Evolutionary conservation across 78 protist genomes (phyloP), one percentile per base, ranked within the genome.

Genomic region (Polysphondylium violaceum): DNA sequence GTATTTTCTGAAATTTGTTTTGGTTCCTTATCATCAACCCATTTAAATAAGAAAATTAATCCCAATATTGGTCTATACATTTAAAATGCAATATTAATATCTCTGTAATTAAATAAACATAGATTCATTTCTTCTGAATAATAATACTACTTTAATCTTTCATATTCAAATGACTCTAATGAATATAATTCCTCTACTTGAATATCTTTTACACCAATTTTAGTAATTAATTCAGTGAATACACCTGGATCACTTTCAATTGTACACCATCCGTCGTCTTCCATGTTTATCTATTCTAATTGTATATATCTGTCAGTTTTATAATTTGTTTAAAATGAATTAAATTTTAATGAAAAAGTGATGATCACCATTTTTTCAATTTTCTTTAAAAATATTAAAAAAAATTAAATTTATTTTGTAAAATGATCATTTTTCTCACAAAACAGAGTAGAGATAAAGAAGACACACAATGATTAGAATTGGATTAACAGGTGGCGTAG

Each of bases 151-250:
- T 35, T 60, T 44, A 77, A 31, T 29, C 55, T 60, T 31, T n/a
- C 14, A n/a, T 95, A 31, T 65, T 88, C 74, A 23, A 47, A 94
- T 19, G 94, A 81, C 23, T 97, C 99, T 16, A 98, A 86, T 23
- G 76, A n/a, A 87, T 88, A 95, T 7, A 97, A 55, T 78, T 97
- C 99, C 71, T 97, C 99, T 38, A 96, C 98, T 91, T 98, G 98
- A 16, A 94, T 96, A 36, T 91, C 97, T 77, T 94, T 92, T 0
- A 96, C 98, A 40, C 99, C 99, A 36, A 98, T 51, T 58, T 75
- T 35, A 16, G 51, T 44, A 14, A 98, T 93, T 16, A 98, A 86
- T 65, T 98, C 99, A 4, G 99, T 95, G 68, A 98, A 98, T 29
- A 98, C 99, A 5, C 98, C 99, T 1, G 96, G 96, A 27, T 93